Percentiles rank a stretch among this genome's conserved stretches.
These are phyloP conservation scores for Cladophialophora psammophila DNA, from an alignment of 2,329 filamentous ascomycete genomes.

Conservation along the genomic window DNA sequence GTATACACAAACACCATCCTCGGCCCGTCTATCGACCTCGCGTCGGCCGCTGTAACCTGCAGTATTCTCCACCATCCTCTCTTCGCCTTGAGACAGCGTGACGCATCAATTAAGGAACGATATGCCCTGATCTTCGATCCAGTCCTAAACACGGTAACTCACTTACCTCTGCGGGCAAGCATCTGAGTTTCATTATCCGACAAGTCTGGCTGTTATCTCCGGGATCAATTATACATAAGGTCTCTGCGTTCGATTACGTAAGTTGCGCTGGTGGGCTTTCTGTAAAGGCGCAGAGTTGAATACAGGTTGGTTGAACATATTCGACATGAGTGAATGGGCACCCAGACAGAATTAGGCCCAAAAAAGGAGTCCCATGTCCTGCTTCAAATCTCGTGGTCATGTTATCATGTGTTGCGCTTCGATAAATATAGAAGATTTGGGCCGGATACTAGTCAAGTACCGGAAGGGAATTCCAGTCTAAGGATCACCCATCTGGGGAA, in stretches of 20 bases:
- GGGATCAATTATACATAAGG: neutral
- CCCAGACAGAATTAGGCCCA: neutral
- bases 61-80: neutral
- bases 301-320: neutral
- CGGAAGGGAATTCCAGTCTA: no score
- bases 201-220: neutral
- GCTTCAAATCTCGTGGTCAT: neutral
- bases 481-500: neutral
- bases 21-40: neutral
- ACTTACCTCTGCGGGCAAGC: conserved; percentile 1
- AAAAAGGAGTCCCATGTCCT: neutral
- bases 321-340: neutral
- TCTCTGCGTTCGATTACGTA: neutral
- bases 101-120: neutral
- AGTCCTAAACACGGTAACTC: neutral
- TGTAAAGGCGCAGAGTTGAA: neutral
- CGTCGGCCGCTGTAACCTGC: neutral
- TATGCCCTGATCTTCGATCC: neutral
- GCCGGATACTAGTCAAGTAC: neutral
- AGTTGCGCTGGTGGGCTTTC: neutral
- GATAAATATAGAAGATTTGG: neutral
- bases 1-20: neutral
- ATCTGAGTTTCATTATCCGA: neutral
- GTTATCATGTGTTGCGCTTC: neutral
- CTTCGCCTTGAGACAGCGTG: no score